These are phyloP conservation scores for Trametes cingulata DNA, from an alignment of 768 basidiomycete genomes.

Conservation along the genomic window DNA sequence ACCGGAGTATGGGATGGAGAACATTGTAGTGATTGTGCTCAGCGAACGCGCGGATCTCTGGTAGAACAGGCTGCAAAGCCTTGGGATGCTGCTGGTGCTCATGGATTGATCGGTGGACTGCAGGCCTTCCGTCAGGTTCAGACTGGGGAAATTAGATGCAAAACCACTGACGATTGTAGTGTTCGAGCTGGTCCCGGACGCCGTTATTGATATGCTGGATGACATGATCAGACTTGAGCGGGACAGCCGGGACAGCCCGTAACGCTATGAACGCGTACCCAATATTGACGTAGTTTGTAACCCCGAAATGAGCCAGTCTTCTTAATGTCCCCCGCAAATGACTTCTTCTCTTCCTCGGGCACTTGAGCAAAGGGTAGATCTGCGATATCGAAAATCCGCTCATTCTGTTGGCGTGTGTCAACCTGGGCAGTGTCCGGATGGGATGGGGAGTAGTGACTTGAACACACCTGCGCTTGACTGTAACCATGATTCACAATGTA, in stretches of 20 bases:
- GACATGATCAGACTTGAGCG: not conserved
- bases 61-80: constrained; percentile 49
- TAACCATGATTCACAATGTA: constrained; percentile 36
- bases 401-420: constrained; percentile 23
- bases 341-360: constrained; percentile 35
- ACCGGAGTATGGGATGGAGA: constrained; percentile 51
- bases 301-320: constrained; percentile 53
- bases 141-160: not conserved
- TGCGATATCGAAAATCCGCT: constrained; percentile 40
- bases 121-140: not conserved
- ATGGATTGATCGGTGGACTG: constrained; percentile 53
- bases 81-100: constrained; percentile 49
- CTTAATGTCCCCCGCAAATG: constrained; percentile 35
- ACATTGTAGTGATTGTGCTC: constrained; percentile 54
- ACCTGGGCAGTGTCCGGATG: no score
- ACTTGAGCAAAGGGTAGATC: constrained; percentile 37
- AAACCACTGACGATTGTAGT: constrained; percentile 53
- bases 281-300: constrained; percentile 55
- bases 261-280: constrained; percentile 38
- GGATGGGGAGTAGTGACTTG: not conserved
- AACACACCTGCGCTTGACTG: constrained; percentile 26
- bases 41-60: constrained; percentile 52
- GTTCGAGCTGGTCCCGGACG: constrained; percentile 60
- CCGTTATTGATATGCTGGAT: constrained; percentile 59
- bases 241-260: not conserved